Conservation (phyloP, 2,329 filamentous ascomycete genomes). For the Hypoxylon sp. region DNA sequence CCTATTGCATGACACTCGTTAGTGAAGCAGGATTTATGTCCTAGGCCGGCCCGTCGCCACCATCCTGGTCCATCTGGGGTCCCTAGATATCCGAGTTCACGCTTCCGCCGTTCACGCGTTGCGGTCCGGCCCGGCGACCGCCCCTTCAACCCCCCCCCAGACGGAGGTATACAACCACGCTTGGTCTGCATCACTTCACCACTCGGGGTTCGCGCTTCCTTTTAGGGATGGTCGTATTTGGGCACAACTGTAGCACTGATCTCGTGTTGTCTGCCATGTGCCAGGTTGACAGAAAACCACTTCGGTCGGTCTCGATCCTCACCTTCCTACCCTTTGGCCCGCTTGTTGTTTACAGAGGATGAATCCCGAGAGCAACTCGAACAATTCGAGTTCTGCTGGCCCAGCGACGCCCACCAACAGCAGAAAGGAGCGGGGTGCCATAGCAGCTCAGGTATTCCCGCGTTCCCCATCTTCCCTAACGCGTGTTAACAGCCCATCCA, state of each 20-base stretch:
- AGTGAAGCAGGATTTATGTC: constrained; percentile 31
- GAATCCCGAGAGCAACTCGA: constrained; percentile 39
- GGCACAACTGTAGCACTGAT: constrained; percentile 31
- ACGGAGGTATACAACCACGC: constrained; percentile 33
- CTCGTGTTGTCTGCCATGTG: constrained; percentile 36
- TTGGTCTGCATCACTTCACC: constrained; percentile 27
- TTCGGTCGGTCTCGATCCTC: constrained; percentile 33
- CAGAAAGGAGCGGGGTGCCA: constrained; percentile 52
- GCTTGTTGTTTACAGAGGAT: constrained; percentile 35
- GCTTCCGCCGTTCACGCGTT: constrained; percentile 33
- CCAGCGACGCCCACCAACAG: constrained; percentile 45
- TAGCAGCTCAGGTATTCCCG: constrained; percentile 49
- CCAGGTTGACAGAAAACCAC: constrained; percentile 31
- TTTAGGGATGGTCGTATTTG: constrained; percentile 35
- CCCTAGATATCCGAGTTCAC: constrained; percentile 33
- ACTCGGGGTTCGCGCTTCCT: constrained; percentile 29
- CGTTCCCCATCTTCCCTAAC: constrained; percentile 6
- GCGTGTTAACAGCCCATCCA: constrained; percentile 15
- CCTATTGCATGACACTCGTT: constrained; percentile 32
- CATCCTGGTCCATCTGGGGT: constrained; percentile 27
- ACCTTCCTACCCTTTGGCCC: constrained; percentile 19
- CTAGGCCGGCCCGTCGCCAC: constrained; percentile 27
- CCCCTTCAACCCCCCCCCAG: constrained; percentile 23
- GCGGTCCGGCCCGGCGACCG: constrained; percentile 34
- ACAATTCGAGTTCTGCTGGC: constrained; percentile 47